Base-by-base conservation (phyloP, 495 filamentous ascomycete genomes). In the Astrothelium subdiscretum region DNA sequence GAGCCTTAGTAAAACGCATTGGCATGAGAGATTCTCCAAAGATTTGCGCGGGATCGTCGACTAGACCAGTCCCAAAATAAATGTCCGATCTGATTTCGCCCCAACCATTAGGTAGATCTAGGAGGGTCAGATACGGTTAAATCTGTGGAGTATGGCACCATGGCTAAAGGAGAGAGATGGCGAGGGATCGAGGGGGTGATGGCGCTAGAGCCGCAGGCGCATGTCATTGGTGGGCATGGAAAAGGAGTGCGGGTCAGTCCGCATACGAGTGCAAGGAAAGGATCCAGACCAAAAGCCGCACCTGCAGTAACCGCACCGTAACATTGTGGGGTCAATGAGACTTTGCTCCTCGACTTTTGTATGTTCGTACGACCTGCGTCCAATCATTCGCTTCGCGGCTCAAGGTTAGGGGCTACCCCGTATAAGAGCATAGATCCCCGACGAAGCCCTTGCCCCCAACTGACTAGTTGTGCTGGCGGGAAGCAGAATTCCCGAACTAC, bases 171-270 rank as follows among this genome's bases (percentile, higher is more conserved):
- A 29, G 48, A 54, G 48, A 29, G 48, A 54, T 27, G 24, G 48
- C 48, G 48, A 54, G 15, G 48, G 48, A 54, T 54, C n/a, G n/a
- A n/a, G n/a, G n/a, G n/a, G n/a, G n/a, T n/a, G n/a, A 24, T 54
- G 24, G 6, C 22, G 48, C 48, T 54, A 54, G 24, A 29, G 11
- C 12, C 12, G 24, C 24, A 20, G 24, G 11, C 26, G 48, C 48
- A 26, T 29, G 20, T 29, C 5, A 54, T 20, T 54, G 48, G 48
- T 11, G 12, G n/a, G 6, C 5, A 15, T 27, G 48, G 22, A 54
- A 29, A 54, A 54, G 48, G 48, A 54, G 48, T 54, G 48, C 48
- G 48, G 48, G 48, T 54, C 29, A 54, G 48, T 54, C 48, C 20
- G 48, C 48, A 54, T 54, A 54, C 24, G 8, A 29, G 20, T 29